These are phyloP conservation scores for Marsdenia floribunda DNA, from an alignment of 257 asterid species.

Conservation along the genomic window DNA sequence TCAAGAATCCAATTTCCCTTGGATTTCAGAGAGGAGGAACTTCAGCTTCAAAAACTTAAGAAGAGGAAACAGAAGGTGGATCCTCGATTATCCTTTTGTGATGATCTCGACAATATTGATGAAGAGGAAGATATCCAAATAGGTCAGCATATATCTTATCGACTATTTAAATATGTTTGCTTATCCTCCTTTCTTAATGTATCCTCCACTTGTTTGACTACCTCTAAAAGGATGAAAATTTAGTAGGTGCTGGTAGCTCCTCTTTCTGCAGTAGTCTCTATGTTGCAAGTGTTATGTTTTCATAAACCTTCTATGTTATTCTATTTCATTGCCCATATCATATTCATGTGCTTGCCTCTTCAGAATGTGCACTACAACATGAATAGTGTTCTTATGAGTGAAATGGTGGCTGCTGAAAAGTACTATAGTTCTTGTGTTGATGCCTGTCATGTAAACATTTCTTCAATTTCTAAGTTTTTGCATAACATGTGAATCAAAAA, in stretches of 20 bases:
- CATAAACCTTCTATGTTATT: not conserved
- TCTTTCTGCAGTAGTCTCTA: not conserved
- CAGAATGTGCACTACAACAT: not conserved
- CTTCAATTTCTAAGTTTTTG: not conserved
- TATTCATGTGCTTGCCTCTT: not conserved
- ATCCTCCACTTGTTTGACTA: not conserved
- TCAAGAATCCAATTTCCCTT: not conserved
- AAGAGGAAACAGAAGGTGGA: conserved; percentile 86
- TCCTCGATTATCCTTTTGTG: conserved; percentile 85
- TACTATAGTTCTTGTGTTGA: not conserved
- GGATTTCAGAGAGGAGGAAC: conserved; percentile 80
- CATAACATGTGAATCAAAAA: not conserved
- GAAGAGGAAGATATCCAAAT: conserved; percentile 72
- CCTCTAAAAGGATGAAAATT: not conserved
- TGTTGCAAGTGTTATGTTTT: not conserved
- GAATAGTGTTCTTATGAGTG: not conserved
- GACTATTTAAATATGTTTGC: not conserved
- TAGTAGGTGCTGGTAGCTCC: not conserved
- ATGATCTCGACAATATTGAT: conserved; percentile 65
- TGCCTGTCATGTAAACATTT: not conserved
- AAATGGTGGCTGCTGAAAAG: not conserved
- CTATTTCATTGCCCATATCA: not conserved
- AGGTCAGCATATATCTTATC: conserved; percentile 33
- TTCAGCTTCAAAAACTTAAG: conserved; percentile 83
- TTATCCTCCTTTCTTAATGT: not conserved